These are phyloP conservation scores for Harrya chromipes DNA, from an alignment of 768 basidiomycete species.

Conservation along the genomic window DNA sequence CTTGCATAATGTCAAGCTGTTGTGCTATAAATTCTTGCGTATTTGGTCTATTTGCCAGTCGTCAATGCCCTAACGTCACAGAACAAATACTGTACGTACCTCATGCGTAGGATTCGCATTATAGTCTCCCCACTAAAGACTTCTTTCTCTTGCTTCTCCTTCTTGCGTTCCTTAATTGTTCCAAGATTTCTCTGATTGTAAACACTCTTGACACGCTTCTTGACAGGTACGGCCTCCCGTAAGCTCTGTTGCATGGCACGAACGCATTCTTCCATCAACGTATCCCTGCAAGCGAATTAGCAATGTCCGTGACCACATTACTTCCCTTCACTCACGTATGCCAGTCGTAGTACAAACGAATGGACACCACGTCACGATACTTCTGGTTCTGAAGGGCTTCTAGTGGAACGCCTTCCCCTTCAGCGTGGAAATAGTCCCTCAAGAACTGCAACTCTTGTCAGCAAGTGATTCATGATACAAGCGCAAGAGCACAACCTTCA, in stretches of 20 bases:
- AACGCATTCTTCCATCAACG: conserved; percentile 92
- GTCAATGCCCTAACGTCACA: neutral
- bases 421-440: conserved; percentile 92
- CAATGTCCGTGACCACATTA: neutral
- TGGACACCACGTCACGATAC: conserved; percentile 86
- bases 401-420: conserved; percentile 85
- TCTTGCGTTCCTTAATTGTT: conserved; percentile 92
- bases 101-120: conserved; percentile 92
- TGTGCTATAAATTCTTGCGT: conserved; percentile 87
- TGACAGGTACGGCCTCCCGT: conserved; percentile 67
- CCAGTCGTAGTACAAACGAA: conserved; percentile 97
- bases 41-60: conserved; percentile 48
- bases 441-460: conserved; percentile 59
- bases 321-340: conserved; percentile 58
- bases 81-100: conserved; percentile 54
- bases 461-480: neutral
- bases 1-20: conserved; percentile 76
- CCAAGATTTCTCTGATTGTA: conserved; percentile 92
- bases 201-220: conserved; percentile 91
- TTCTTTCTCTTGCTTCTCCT: conserved; percentile 78
- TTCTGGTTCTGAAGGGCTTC: conserved; percentile 90
- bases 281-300: conserved; percentile 49
- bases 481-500: conserved; percentile 57
- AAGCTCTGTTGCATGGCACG: conserved; percentile 91
- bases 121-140: conserved; percentile 84